These are phyloP conservation scores for Lonicera japonica DNA, from an alignment of 129 eudicot species.

Conservation along the genomic window DNA sequence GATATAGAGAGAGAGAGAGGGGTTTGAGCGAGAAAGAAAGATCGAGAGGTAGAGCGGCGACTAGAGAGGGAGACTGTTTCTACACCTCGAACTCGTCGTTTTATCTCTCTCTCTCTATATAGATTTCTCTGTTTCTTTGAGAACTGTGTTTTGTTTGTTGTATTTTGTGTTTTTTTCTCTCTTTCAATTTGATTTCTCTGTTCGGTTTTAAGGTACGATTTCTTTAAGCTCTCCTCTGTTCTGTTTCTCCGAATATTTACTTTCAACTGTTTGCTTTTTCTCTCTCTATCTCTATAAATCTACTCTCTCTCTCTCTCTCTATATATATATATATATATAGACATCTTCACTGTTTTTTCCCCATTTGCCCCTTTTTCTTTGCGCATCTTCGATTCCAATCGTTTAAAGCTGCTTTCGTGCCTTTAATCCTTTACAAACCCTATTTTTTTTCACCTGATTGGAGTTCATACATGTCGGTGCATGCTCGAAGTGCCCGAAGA, in stretches of 20 bases:
- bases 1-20: conserved; percentile 20
- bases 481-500: conserved; percentile 25
- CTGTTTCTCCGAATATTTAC: conserved; percentile 7
- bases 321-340: too few species aligned
- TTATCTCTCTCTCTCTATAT: conserved; percentile 8
- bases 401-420: conserved; percentile 57
- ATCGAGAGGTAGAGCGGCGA: conserved; percentile 5
- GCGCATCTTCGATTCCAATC: conserved; percentile 48
- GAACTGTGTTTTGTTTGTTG: conserved; percentile 6
- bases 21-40: conserved; percentile 18
- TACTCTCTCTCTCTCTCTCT: conserved; percentile 1
- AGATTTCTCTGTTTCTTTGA: too few species aligned
- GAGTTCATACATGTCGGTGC: conserved; percentile 37
- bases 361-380: conserved; percentile 24
- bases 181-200: conserved; percentile 31
- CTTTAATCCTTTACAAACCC: conserved; percentile 42
- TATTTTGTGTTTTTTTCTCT: neutral
- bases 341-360: conserved; percentile 22
- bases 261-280: conserved; percentile 4
- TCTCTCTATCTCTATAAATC: neutral
- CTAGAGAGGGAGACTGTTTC: neutral
- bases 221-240: conserved; percentile 4
- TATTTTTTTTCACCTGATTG: conserved; percentile 17
- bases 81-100: conserved; percentile 35
- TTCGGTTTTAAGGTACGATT: conserved; percentile 15